phyloP scores from a whole-genome alignment of 1,284 basidiomycete genomes.

The Chiua sp. region DNA sequence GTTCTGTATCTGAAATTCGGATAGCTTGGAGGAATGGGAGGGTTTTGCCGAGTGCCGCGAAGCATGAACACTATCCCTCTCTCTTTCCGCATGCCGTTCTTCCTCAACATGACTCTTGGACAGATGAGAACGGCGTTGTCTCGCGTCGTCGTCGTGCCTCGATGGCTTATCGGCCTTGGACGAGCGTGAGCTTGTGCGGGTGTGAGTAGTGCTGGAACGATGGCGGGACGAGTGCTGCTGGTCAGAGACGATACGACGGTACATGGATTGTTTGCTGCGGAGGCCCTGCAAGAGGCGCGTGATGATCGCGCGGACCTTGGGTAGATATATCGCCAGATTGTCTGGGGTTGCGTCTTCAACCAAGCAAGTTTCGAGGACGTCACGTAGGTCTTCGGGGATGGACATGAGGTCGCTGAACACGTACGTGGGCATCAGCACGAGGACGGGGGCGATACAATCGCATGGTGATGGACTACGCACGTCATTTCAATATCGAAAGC shows the following conservation, averaged over 20 bases:
- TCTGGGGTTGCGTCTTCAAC: constrained; percentile 88
- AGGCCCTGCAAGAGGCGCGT: constrained; percentile 92
- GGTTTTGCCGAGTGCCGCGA: constrained; percentile 21
- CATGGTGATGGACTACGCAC: constrained; percentile 55
- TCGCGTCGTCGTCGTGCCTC: constrained; percentile 44
- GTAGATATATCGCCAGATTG: constrained; percentile 90
- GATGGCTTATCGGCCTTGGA: constrained; percentile 45
- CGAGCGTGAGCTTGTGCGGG: constrained; percentile 58
- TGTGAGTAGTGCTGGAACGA: constrained; percentile 53
- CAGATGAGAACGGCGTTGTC: constrained; percentile 49
- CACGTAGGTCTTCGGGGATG: constrained; percentile 90
- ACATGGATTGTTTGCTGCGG: constrained; percentile 88
- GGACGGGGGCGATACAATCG: constrained; percentile 13
- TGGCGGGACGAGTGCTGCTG: constrained; percentile 49
- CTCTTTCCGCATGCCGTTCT: constrained; percentile 27
- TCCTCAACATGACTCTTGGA: constrained; percentile 41
- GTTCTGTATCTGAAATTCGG: constrained; percentile 13
- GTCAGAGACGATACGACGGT: constrained; percentile 69
- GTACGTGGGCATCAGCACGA: constrained; percentile 19
- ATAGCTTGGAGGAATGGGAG: constrained; percentile 22
- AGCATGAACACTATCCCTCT: constrained; percentile 14
- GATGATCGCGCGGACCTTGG: constrained; percentile 92
- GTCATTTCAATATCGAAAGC: constrained; percentile 90
- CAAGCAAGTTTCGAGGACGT: constrained; percentile 88
- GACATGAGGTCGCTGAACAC: constrained; percentile 78